Evolutionary conservation across 345 rosid genomes (phyloP), one percentile per base, ranked within the genome.

Genomic region (Turritis glabra): DNA sequence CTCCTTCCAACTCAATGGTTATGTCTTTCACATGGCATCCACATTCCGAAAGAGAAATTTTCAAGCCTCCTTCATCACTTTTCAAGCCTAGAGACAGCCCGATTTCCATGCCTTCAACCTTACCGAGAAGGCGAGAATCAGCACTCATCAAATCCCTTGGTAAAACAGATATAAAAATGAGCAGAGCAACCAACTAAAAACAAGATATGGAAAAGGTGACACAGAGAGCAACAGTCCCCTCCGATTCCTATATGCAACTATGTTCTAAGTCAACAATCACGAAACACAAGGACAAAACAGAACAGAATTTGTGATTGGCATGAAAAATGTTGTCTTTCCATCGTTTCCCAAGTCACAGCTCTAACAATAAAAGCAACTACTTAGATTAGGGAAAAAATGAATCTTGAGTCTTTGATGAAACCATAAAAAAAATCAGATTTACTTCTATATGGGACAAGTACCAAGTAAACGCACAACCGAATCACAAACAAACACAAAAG

Each of bases 41-140:
- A 37, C 87, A 82, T 57, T 94, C 89, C 67, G 79, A 54, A 26
- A 91, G 85, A 55, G 92, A 87, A 18, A 90, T 82, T 77, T 86
- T 87, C 67, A 95, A 79, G 46, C 89, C 87, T 74, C 99, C 99
- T 50, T 82, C 78, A 22, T 77, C 79, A 75, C 81, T 95, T 80
- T 83, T 84, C 90, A 95, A 84, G 72, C 89, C 89, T 61, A 95
- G 53, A 1, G 99, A 90, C 38, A 95, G 83, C 51, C 99, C 99
- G 35, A 95, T 85, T 78, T 95, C 91, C 99, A 95, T 90, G 85
- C 97, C 99, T 83, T 90, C 85, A 82, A 95, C 99, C 99, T 95
- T 85, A 78, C 72, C 80, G 71, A 86, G 77, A 76, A 69, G 79
- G 67, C 79, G 69, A 86, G 71, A 84, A 85, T 80, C 84, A 77